phyloP scores from a whole-genome alignment of 2,329 filamentous ascomycete species.

The Beauveria asiatica region DNA sequence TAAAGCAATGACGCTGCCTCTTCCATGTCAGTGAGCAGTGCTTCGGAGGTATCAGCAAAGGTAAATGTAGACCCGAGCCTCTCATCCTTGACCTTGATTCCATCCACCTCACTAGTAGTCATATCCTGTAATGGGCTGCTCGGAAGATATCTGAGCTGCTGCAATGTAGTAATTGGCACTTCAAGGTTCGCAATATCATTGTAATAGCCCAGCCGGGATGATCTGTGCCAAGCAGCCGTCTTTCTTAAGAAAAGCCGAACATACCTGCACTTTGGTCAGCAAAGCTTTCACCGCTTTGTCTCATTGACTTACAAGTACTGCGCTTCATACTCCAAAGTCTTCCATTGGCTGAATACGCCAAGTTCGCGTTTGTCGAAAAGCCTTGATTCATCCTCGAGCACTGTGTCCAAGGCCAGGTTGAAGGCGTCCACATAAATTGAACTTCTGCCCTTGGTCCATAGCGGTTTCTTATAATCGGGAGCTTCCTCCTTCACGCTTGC shows the following conservation, averaged over 20 bases:
- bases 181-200: constrained; percentile 71
- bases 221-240: constrained; percentile 82
- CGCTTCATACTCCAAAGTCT: constrained; percentile 64
- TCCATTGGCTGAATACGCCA: constrained; percentile 71
- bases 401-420: constrained; percentile 82
- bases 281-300: background rate
- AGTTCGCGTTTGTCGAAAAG: constrained; percentile 76
- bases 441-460: constrained; percentile 67
- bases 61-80: constrained; percentile 51
- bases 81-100: constrained; percentile 31
- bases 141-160: constrained; percentile 50
- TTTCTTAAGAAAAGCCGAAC: constrained; percentile 90
- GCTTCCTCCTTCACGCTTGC: constrained; percentile 27
- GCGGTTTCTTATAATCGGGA: constrained; percentile 29
- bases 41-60: constrained; percentile 73
- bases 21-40: constrained; percentile 66
- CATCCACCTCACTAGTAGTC: constrained; percentile 17
- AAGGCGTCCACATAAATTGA: constrained; percentile 98
- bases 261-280: constrained; percentile 48
- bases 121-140: constrained; percentile 4
- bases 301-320: constrained; percentile 67
- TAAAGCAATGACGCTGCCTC: constrained; percentile 74
- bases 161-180: constrained; percentile 56
- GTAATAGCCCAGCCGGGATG: constrained; percentile 68
- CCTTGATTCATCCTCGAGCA: constrained; percentile 80